These are phyloP conservation scores for Corynascus novoguineensis DNA, from an alignment of 495 filamentous ascomycete genomes.

Conservation along the genomic window DNA sequence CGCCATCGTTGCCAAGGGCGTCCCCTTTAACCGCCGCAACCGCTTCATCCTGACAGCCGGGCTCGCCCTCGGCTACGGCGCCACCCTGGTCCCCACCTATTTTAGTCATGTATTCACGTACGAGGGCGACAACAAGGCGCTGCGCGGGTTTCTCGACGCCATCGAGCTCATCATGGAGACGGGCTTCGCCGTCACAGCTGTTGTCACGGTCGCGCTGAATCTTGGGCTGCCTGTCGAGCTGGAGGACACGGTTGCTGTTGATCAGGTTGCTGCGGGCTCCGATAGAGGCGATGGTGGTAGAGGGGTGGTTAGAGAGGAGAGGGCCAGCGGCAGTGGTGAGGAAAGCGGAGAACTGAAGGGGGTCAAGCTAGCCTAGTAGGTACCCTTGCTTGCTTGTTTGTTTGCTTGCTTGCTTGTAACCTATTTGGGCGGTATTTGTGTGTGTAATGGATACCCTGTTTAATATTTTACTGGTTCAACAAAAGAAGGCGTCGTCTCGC, in stretches of 20 bases:
- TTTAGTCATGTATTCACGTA: slow-evolving; percentile 73
- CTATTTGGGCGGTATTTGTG: too few species aligned
- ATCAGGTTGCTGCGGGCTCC: neutral
- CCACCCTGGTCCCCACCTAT: slow-evolving; percentile 75
- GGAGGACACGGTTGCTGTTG: slow-evolving; percentile 38
- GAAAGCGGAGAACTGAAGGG: slow-evolving; percentile 3
- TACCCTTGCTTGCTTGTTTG: too few species aligned
- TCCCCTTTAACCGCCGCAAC: slow-evolving; percentile 77
- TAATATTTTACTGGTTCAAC: too few species aligned
- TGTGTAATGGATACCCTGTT: too few species aligned
- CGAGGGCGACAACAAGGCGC: slow-evolving; percentile 58
- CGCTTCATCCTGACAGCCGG: slow-evolving; percentile 81
- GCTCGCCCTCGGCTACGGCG: slow-evolving; percentile 71
- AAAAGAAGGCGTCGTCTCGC: too few species aligned
- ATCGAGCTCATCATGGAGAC: slow-evolving; percentile 78
- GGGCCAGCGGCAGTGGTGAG: neutral
- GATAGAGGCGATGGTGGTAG: neutral
- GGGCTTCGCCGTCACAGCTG: slow-evolving; percentile 66
- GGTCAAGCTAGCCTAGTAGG: slow-evolving; percentile 5
- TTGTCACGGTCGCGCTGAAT: slow-evolving; percentile 68
- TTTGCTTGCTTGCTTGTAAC: too few species aligned
- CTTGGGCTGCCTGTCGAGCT: slow-evolving; percentile 66
- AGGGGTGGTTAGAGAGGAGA: neutral
- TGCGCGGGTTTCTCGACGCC: slow-evolving; percentile 77
- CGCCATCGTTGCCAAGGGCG: slow-evolving; percentile 67